A percentile compares a stretch with the other conserved stretches of the same genome.
phyloP scores from a whole-genome alignment of 2,329 filamentous ascomycete species.

The Aspergillus floridensis region DNA sequence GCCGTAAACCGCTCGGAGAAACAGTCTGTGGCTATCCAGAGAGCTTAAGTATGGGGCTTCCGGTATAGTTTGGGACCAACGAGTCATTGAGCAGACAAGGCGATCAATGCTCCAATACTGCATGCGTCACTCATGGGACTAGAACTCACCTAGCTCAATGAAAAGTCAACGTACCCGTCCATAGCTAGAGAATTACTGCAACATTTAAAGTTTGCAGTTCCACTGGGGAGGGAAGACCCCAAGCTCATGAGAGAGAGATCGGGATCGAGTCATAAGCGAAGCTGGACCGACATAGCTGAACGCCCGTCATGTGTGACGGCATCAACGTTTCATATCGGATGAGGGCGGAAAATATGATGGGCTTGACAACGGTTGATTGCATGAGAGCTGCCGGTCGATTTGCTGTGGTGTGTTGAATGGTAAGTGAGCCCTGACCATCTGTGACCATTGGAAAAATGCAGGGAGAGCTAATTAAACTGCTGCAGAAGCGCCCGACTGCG shows the following conservation, averaged over 20 bases:
- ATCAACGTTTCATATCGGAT: constrained; percentile 21
- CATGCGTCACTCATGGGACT: background rate
- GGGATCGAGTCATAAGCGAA: background rate
- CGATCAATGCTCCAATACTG: background rate
- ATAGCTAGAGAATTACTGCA: background rate
- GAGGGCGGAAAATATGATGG: constrained; percentile 11
- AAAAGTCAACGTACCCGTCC: background rate
- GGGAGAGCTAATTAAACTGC: background rate
- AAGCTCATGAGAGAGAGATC: background rate
- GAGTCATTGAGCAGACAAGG: background rate
- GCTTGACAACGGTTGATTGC: constrained; percentile 1
- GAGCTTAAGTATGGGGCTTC: background rate
- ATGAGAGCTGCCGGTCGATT: background rate
- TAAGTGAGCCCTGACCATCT: background rate
- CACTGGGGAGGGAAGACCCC: background rate
- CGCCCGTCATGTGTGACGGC: constrained; percentile 15
- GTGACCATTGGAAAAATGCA: background rate
- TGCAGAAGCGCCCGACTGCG: constrained; percentile 3
- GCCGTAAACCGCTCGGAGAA: background rate
- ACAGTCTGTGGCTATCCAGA: background rate
- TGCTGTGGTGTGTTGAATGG: background rate
- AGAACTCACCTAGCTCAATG: background rate
- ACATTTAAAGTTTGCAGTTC: constrained; percentile 4
- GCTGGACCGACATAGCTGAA: background rate
- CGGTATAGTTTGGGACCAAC: background rate